Base-by-base conservation (phyloP, 805 yeast genomes). In the Nadsonia fulvescens region DNA sequence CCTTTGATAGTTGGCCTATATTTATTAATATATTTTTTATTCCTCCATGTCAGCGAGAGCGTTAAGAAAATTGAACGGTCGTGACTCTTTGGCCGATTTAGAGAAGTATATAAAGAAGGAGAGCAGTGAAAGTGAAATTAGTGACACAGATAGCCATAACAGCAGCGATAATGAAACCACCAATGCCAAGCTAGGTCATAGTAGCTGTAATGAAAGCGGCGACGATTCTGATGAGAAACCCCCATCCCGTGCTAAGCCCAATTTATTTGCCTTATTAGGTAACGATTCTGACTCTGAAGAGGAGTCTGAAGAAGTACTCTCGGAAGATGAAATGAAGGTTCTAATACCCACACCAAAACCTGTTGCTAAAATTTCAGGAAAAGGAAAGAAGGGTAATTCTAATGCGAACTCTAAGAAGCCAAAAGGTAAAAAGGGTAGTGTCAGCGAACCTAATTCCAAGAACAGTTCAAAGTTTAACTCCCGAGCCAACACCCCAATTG, bases 201-300 rank as follows among this genome's bases (percentile, higher is more conserved):
- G n/a, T n/a, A n/a, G n/a, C n/a, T n/a, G n/a, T n/a, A n/a, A n/a
- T 6, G 28, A 30, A 4, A 15, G 10, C 11, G 14, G 21, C 18
- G 26, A 30, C 5, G 12, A n/a, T 4, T 18, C n/a, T 11, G 29
- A 15, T 8, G 23, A 28, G 24, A 15, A 15, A 15, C 17, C 22
- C 8, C 24, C 16, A 15, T 11, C 24, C 12, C 12, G 5, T 9
- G 21, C 20, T 9, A 8, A 26, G 21, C 12, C 14, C 15, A 10
- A 23, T 20, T 29, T 33, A 12, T 46, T 48, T 27, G 43, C 47
- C n/a, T 27, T 47, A 16, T 40, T 46, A 42, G 33, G 35, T 22
- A 43, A 36, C 14, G 41, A 32, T 4, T 32, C 35, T n/a, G 37
- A 31, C 7, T 35, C 29, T 9, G 34, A 29, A 5, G 30, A 31